Evolutionary conservation across 371 early-diverging fungal species (phyloP).

Genomic region (Smittium mucronatum): DNA sequence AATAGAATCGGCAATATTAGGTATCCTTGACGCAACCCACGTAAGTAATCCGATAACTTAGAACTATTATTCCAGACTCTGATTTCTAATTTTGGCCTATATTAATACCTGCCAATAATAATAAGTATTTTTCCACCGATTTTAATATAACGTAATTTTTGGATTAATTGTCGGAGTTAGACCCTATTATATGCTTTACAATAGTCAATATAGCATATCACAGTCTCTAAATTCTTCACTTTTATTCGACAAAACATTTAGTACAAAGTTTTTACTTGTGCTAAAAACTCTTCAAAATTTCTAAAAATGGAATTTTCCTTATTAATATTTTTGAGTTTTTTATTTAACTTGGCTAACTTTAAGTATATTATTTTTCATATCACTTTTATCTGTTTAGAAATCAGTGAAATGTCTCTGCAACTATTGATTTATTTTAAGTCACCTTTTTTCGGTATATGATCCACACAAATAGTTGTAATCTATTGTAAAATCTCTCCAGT

Average conservation of each 20-base stretch:
- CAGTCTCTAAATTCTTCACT: not conserved
- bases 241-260: not conserved
- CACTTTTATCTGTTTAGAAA: not conserved
- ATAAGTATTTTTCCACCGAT: conserved; percentile 2
- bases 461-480: not conserved
- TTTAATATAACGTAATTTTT: not conserved
- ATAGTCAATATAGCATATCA: not conserved
- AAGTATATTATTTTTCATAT: not conserved
- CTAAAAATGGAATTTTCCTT: conserved; percentile 1
- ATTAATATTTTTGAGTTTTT: too few relatives aligned
- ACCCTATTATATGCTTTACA: conserved; percentile 5
- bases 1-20: conserved; percentile 2
- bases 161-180: not conserved
- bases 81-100: not conserved
- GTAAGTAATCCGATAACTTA: not conserved
- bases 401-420: not conserved
- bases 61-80: not conserved
- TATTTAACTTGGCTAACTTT: not conserved
- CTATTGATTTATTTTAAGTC: not conserved
- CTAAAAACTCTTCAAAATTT: not conserved
- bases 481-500: not conserved
- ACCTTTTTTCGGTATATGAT: not conserved
- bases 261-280: not conserved
- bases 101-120: not conserved
- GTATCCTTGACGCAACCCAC: conserved; percentile 7